Evolutionary conservation across 345 rosid genomes (phyloP), one percentile per base, ranked within the genome.

Genomic region (Tarenaya hassleriana): DNA sequence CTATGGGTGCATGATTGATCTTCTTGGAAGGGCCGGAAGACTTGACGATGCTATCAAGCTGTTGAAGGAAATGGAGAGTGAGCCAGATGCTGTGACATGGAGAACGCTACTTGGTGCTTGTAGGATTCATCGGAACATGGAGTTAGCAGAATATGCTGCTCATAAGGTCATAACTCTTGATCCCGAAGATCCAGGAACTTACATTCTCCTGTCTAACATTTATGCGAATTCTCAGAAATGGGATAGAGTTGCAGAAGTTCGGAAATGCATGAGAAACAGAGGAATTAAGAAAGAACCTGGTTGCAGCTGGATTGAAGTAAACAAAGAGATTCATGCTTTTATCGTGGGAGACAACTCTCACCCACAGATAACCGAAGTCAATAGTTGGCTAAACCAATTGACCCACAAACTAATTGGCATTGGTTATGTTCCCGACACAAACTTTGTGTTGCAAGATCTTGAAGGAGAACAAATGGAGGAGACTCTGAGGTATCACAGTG

Each of bases 1-100:
- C 52, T 85, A 74, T 1, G 79, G 87, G 40, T 85, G 95, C 52
- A 77, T 77, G 77, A 61, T 85, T 74, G 95, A 85, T 71, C 85
- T 82, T 69, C 64, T 85, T 5, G 95, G 87, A 60, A 68, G 84
- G 60, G 83, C 81, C 3, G 95, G 89, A 33, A 79, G 70, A 62
- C 79, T 84, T 5, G 66, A 73, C 0, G 84, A 84, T 59, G 86
- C 89, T 12, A 63, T 70, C 53, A 66, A 48, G 41, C 63, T 84
- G 58, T 73, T 84, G 56, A 55, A 78, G 7, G 82, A 81, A 52
- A 79, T 79, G 86, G 73, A 64, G 20, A 63, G 72, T 55, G 76
- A 78, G 53, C 82, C 83, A 7, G 88, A 84, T 56, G 88, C 78
- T 15, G 83, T 71, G 1, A 77, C 83, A 7, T 82, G 86, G 90